Conservation (phyloP, 441 rosid species). For the Pelargonium citronellum region DNA sequence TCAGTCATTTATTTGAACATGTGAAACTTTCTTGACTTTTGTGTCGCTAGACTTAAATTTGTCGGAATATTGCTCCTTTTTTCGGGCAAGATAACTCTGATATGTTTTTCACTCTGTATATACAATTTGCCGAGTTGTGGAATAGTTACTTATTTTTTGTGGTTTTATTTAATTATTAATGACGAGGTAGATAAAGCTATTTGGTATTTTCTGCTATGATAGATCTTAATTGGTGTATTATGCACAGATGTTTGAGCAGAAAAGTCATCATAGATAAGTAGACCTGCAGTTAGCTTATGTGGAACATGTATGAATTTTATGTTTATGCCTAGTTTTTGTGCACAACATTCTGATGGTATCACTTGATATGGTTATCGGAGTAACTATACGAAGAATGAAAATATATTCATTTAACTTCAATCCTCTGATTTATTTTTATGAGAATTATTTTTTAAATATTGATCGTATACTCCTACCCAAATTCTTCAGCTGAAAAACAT, state of each 20-base stretch:
- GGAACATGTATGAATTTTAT: too few relatives aligned
- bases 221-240: neutral
- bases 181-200: neutral
- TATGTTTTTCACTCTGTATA: neutral
- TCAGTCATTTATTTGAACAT: neutral
- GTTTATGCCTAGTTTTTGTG: too few relatives aligned
- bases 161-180: too few relatives aligned
- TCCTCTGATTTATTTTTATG: too few relatives aligned
- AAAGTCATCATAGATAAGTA: neutral
- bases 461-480: too few relatives aligned
- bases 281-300: neutral
- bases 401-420: too few relatives aligned
- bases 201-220: neutral
- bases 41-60: neutral
- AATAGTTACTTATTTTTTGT: too few relatives aligned
- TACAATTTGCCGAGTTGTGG: neutral
- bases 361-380: too few relatives aligned
- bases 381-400: too few relatives aligned
- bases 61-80: neutral
- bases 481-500: too few relatives aligned
- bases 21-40: neutral
- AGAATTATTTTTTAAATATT: too few relatives aligned
- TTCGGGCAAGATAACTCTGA: neutral
- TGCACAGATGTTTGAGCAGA: neutral
- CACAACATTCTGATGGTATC: too few relatives aligned